Base-by-base conservation (phyloP, 2,329 filamentous ascomycete species). In the Ceratocystis ficicola region DNA sequence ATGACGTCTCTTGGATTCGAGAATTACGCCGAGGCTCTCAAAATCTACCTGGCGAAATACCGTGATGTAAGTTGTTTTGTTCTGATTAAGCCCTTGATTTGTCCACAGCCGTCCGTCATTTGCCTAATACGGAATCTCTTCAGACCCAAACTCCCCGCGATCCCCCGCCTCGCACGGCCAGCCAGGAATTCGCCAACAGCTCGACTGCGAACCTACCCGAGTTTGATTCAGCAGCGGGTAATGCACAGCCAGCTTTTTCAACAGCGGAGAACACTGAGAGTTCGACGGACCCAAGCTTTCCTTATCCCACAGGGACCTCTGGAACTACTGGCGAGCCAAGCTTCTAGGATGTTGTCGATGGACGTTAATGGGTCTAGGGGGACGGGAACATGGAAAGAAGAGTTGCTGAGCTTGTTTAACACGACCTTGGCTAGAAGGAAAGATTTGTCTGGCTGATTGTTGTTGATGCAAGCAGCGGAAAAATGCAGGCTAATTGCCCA, bases 1-100 rank as follows among this genome's bases (percentile, higher is more conserved):
- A 99, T 99, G 94, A 97, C 93, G 6, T 99, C 94, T 30, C 83
- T 99, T 44, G 94, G 94, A 0, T 99, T 99, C 76, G 94, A 99
- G 77, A 99, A 99, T 78, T 99, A 99, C 75, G 89, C 93, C 30
- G 94, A 99, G 76, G 94, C 94, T 1, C 81, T 99, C 67, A 99
- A 99, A 78, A 96, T 99, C 71, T 99, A 99, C 75, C 83, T 99
- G 52, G 90, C 92, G 68, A 94, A 96, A 75, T 99, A 97, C 77
- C 87, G 94, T 76, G 94, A 99, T 83, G 94, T 97, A 83, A 84
- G 88, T 71, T 61, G 65, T 41, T 60, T 3, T 8, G 12, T 59
- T n/a, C 25, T n/a, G 7, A 4, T 20, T 55, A 7, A 10, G 10
- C 44, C 6, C 20, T 20, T 5, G 44, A 7, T 6, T 30, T 22